Conservation (phyloP, 1,139 yeast species). For the Pneumocystis murina region DNA sequence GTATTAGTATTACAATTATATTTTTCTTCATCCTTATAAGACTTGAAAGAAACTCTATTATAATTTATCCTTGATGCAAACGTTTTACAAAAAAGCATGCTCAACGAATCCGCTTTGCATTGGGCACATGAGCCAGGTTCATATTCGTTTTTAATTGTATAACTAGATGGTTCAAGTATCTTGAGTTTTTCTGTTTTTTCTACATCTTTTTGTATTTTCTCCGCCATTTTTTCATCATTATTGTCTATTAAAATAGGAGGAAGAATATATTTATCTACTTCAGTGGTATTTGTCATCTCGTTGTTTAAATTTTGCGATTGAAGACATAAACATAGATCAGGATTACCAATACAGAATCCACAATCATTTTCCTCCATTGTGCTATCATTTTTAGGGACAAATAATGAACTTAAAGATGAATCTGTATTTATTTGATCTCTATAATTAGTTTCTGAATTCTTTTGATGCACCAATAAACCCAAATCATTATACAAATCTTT, state of each 20-base stretch:
- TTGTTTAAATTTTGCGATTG: background rate
- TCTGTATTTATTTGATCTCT: background rate
- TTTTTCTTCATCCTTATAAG: background rate
- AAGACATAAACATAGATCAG: background rate
- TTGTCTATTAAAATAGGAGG: background rate
- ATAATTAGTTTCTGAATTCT: background rate
- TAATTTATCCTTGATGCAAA: constrained; percentile 32
- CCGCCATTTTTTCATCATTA: background rate
- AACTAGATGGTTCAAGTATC: constrained; percentile 8
- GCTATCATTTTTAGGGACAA: background rate
- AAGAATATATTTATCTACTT: background rate
- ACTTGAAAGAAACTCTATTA: background rate
- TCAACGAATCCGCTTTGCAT: constrained; percentile 79
- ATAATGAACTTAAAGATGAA: background rate
- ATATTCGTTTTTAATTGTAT: constrained; percentile 5
- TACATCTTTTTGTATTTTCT: background rate
- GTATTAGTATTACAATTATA: constrained; percentile 39
- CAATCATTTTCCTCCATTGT: background rate
- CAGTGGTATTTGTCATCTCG: background rate
- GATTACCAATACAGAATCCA: background rate
- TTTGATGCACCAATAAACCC: background rate
- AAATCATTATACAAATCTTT: background rate
- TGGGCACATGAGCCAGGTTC: constrained; percentile 69
- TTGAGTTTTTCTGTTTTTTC: constrained; percentile 1
- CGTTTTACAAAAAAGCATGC: constrained; percentile 74